phyloP scores from a whole-genome alignment of 2,329 filamentous ascomycete species.

The Penicillium thymicola region DNA sequence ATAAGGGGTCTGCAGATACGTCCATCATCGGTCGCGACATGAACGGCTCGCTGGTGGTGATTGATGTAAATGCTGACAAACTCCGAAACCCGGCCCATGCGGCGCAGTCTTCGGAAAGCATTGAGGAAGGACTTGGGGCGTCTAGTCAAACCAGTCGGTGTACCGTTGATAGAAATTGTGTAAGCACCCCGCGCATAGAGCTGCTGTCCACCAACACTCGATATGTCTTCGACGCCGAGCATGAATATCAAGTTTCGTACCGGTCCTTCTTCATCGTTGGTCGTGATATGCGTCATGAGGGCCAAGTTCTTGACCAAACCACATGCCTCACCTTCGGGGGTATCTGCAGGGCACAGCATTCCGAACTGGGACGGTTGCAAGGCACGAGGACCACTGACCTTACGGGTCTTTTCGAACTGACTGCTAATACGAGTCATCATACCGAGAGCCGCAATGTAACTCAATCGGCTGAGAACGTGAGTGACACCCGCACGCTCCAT shows the following conservation, averaged over 20 bases:
- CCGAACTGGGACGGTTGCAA: constrained; percentile 97
- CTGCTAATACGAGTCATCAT: constrained; percentile 99
- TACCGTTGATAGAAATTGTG: constrained; percentile 93
- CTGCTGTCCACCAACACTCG: constrained; percentile 76
- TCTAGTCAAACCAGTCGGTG: constrained; percentile 81
- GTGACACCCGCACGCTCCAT: constrained; percentile 98
- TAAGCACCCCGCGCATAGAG: constrained; percentile 82
- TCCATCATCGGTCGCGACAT: constrained; percentile 95
- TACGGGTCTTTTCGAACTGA: constrained; percentile 98
- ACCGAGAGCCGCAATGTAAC: constrained; percentile 92
- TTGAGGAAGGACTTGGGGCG: constrained; percentile 83
- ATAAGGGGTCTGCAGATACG: constrained; percentile 95
- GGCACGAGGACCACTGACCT: constrained; percentile 92
- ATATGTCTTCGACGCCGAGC: constrained; percentile 78
- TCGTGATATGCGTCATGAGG: constrained; percentile 98
- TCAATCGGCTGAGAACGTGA: constrained; percentile 89
- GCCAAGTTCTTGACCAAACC: constrained; percentile 97
- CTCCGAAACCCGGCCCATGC: constrained; percentile 87
- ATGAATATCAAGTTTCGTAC: constrained; percentile 83
- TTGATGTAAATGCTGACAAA: constrained; percentile 98
- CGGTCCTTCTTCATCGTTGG: constrained; percentile 88
- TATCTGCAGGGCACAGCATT: constrained; percentile 96
- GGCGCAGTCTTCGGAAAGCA: constrained; percentile 79
- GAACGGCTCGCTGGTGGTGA: constrained; percentile 83
- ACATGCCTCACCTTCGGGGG: constrained; percentile 96